phyloP scores from a whole-genome alignment of 2,329 filamentous ascomycete species.

The Lachnellula cervina region DNA sequence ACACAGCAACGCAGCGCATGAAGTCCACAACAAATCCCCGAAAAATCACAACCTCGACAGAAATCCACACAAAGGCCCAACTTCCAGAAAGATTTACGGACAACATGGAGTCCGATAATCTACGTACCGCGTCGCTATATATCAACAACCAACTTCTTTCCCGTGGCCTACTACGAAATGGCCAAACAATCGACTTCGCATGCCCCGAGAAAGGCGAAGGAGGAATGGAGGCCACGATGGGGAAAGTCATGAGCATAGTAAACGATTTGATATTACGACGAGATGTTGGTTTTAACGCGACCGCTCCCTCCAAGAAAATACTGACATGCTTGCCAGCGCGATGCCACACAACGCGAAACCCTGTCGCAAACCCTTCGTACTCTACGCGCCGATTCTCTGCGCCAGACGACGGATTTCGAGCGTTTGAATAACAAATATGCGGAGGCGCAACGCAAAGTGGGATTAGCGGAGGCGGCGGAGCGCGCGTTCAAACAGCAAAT shows the following conservation, averaged over 20 bases:
- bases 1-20: no score
- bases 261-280: conserved; percentile 88
- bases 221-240: conserved; percentile 66
- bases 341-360: conserved; percentile 82
- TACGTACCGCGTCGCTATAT: conserved; percentile 63
- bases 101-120: conserved; percentile 44
- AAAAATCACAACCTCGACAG: no score
- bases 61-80: no score
- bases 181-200: conserved; percentile 77
- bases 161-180: conserved; percentile 60
- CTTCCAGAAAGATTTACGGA: neutral
- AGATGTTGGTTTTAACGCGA: conserved; percentile 58
- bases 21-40: no score
- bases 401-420: conserved; percentile 65
- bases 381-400: conserved; percentile 69
- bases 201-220: conserved; percentile 60
- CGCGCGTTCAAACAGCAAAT: conserved; percentile 64
- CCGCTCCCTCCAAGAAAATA: neutral
- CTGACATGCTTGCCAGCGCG: conserved; percentile 53
- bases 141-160: conserved; percentile 69
- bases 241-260: conserved; percentile 82
- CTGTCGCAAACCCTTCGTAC: conserved; percentile 73
- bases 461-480: conserved; percentile 64
- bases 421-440: conserved; percentile 49
- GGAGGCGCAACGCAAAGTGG: conserved; percentile 52